Evolutionary conservation across 2,329 filamentous ascomycete species (phyloP), one percentile per base, ranked within the genome.

Genomic region (Nothopassalora personata): DNA sequence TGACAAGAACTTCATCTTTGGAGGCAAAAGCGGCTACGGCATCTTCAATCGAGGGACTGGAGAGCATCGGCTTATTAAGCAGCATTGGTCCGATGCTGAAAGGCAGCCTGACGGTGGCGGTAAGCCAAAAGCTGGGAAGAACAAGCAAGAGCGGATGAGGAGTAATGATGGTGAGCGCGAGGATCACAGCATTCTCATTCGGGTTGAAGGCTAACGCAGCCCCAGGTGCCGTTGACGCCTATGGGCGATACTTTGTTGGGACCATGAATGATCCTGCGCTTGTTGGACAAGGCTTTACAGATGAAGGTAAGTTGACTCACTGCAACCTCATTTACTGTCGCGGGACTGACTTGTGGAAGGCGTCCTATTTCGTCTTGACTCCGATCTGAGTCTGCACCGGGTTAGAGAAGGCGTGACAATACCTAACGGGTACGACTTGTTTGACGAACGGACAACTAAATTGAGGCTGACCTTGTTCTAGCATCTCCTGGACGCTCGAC

Each of bases 81-180:
- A 81, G 64, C 79, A 80, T 57, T 86, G 83, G 81, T 76, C 71
- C 31, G 77, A 80, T 7, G 73, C 76, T 7, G 78, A 82, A 66
- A 73, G 79, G 76, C 70, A 71, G 71, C 61, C 62, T 57, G 65
- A 71, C 60, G 67, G 65, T 28, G 67, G 68, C 39, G 71, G 68
- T 1, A 70, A 72, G 59, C 64, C 66, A 4, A 60, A 61, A 13
- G 62, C 64, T 76, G 81, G 71, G 76, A 68, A 63, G 60, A 66
- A 59, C 27, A 61, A 65, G 23, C 60, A 68, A 36, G 64, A 66
- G 31, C 58, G 85, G 23, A 79, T 89, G 72, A 81, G 88, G 56
- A 81, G 81, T 73, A 96, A 96, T 71, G 92, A 96, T 70, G 91
- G 91, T 50, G 88, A 86, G 5, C 85, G 90, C 54, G 91, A 96